Conservation (phyloP, 257 asterid genomes). For the Przewalskia tangutica region DNA sequence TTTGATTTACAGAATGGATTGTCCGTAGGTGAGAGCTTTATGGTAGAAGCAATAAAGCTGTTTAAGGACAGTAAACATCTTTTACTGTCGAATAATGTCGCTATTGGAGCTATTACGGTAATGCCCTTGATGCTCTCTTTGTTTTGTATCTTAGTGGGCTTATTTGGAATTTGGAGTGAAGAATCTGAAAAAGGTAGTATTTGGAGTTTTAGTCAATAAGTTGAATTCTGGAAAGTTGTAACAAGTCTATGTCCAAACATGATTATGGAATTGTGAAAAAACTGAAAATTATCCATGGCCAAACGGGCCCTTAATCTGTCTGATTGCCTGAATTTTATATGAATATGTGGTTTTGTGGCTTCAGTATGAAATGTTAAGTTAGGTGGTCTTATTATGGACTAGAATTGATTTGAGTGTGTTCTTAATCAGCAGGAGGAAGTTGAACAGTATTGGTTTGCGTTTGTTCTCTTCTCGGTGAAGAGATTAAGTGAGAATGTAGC, state of each 20-base stretch:
- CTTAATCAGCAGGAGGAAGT: conserved; percentile 66
- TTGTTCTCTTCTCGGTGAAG: conserved; percentile 56
- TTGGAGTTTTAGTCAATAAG: too few species aligned
- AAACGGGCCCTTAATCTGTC: too few species aligned
- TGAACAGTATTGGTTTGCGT: conserved; percentile 84
- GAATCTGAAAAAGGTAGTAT: too few species aligned
- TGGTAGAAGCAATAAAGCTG: conserved; percentile 47
- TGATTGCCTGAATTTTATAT: not conserved
- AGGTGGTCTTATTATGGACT: not conserved
- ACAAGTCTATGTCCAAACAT: too few species aligned
- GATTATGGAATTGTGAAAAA: too few species aligned
- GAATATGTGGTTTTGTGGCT: not conserved
- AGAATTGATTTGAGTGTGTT: not conserved
- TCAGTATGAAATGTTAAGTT: not conserved
- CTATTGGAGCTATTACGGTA: conserved; percentile 67
- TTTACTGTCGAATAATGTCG: conserved; percentile 37
- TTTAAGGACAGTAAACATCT: conserved; percentile 59
- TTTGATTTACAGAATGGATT: conserved; percentile 46
- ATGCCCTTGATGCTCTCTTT: conserved; percentile 7
- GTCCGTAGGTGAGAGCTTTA: conserved; percentile 30
- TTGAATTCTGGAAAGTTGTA: too few species aligned
- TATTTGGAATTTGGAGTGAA: too few species aligned
- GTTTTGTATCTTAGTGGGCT: not conserved
- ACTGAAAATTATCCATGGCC: too few species aligned
- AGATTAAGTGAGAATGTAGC: conserved; percentile 34